Evolutionary conservation across 805 yeast species (phyloP).

Genomic region (Wickerhamomyces tratensis): DNA sequence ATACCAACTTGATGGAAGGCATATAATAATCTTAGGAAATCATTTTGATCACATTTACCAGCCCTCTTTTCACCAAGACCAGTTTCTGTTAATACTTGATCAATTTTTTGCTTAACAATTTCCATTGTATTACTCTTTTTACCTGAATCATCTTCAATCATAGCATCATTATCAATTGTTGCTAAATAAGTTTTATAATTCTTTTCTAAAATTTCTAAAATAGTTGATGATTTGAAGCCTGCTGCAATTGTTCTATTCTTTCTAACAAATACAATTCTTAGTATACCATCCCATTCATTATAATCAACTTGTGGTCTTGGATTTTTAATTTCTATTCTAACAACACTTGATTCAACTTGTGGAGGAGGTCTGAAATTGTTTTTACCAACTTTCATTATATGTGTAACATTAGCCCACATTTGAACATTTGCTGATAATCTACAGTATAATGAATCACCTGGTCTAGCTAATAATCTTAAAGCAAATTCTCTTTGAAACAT

Average conservation of each 20-base stretch:
- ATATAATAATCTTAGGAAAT: conserved; percentile 73
- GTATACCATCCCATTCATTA: conserved; percentile 94
- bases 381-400: conserved; percentile 95
- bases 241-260: conserved; percentile 91
- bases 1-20: conserved; percentile 97
- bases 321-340: conserved; percentile 79
- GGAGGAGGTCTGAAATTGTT: conserved; percentile 98
- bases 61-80: conserved; percentile 82
- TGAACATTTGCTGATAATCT: conserved; percentile 94
- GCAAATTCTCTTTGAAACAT: conserved; percentile 99
- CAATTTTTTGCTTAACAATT: conserved; percentile 59
- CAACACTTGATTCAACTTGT: conserved; percentile 95
- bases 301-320: conserved; percentile 95
- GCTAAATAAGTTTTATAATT: conserved; percentile 76
- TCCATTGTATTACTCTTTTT: conserved; percentile 30
- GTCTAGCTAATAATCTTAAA: conserved; percentile 82
- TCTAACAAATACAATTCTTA: conserved; percentile 85
- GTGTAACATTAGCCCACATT: conserved; percentile 99
- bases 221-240: conserved; percentile 78
- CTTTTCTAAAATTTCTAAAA: conserved; percentile 72
- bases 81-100: conserved; percentile 66
- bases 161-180: conserved; percentile 32
- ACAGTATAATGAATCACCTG: conserved; percentile 92
- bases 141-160: conserved; percentile 29
- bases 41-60: conserved; percentile 91